Evolutionary conservation across 768 basidiomycete genomes (phyloP).

Genomic region (Mycena pura): DNA sequence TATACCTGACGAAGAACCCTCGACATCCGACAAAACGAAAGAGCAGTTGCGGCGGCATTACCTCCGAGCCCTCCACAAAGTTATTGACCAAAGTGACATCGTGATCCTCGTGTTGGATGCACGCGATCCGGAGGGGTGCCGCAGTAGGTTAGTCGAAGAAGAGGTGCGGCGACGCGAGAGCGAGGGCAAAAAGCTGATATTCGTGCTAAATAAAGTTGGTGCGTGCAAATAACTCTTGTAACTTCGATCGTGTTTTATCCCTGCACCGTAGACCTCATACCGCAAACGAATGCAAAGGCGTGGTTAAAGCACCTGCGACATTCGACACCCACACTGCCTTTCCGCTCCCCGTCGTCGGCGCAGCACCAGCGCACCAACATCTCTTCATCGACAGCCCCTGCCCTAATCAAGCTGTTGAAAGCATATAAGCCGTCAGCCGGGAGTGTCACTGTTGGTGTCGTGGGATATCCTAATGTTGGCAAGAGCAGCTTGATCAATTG

Average conservation of each 20-base stretch:
- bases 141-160: conserved; percentile 92
- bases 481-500: conserved; percentile 96
- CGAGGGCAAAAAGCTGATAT: conserved; percentile 91
- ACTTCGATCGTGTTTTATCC: neutral
- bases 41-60: conserved; percentile 78
- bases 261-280: conserved; percentile 77
- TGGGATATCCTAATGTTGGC: conserved; percentile 97
- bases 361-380: conserved; percentile 84
- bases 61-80: conserved; percentile 83
- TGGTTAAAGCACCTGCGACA: conserved; percentile 95
- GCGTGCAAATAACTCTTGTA: conserved; percentile 32
- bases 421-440: conserved; percentile 77
- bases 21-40: conserved; percentile 54
- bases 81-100: conserved; percentile 93
- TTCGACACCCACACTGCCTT: conserved; percentile 90
- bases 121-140: conserved; percentile 91
- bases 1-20: conserved; percentile 48
- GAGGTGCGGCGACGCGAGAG: conserved; percentile 85
- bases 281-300: conserved; percentile 82
- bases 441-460: conserved; percentile 86
- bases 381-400: conserved; percentile 76
- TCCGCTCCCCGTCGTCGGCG: conserved; percentile 79
- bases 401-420: conserved; percentile 83
- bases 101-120: conserved; percentile 91
- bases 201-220: conserved; percentile 98